These are phyloP conservation scores for Toxoplasma gondii DNA, from an alignment of 169 alveolate species.

Conservation along the genomic window DNA sequence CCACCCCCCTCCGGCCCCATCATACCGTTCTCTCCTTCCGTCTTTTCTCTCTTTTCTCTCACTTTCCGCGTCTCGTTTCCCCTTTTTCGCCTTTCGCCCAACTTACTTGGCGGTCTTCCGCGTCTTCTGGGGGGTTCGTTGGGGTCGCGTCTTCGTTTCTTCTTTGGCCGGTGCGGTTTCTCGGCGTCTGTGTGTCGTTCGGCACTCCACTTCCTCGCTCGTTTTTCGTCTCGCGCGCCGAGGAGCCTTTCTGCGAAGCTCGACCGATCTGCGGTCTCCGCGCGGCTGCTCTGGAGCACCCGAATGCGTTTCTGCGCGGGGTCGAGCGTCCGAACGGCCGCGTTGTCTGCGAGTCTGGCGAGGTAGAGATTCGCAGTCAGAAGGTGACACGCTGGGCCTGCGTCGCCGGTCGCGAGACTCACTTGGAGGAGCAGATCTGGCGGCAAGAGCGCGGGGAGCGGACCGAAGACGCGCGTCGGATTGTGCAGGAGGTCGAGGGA, in stretches of 20 bases:
- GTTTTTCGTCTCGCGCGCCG: not conserved
- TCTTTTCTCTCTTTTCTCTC: not conserved
- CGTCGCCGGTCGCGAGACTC: constrained; percentile 16
- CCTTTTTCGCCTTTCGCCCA: not conserved
- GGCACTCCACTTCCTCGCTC: not conserved
- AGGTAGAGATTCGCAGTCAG: constrained; percentile 49
- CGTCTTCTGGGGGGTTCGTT: constrained; percentile 11
- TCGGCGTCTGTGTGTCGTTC: not conserved
- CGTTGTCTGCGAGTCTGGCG: constrained; percentile 46
- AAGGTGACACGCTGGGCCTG: constrained; percentile 54
- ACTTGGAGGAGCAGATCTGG: constrained; percentile 35
- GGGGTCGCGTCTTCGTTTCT: constrained; percentile 12
- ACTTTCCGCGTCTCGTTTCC: not conserved
- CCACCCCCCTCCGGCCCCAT: too few relatives aligned
- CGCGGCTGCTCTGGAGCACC: not conserved
- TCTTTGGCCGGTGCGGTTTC: not conserved
- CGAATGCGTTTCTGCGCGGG: constrained; percentile 55
- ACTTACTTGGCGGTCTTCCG: not conserved
- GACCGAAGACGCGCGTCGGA: constrained; percentile 48
- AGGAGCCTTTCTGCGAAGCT: not conserved
- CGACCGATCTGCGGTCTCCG: not conserved
- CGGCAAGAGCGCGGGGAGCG: constrained; percentile 57
- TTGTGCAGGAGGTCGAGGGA: constrained; percentile 56
- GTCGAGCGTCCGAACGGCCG: constrained; percentile 49
- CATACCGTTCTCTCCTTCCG: not conserved